Conservation (phyloP, 106 monocot species). For the Dioscorea alata region DNA sequence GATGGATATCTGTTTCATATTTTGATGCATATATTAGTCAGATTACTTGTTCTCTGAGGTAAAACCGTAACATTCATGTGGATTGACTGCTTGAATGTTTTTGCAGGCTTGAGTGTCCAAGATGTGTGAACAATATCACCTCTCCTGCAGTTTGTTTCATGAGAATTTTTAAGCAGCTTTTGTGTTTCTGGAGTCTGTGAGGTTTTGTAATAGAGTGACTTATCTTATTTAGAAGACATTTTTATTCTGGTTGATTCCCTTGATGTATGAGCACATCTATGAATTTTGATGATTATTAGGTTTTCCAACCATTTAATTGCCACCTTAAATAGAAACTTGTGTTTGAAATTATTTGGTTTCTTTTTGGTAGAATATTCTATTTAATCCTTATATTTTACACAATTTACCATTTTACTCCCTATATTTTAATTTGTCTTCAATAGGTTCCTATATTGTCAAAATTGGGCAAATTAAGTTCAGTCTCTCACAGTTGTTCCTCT, state of each 20-base stretch:
- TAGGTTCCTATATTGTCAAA: too few species aligned
- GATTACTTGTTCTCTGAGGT: neutral
- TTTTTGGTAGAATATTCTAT: too few species aligned
- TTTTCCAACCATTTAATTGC: neutral
- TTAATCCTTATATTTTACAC: too few species aligned
- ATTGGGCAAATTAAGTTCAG: too few species aligned
- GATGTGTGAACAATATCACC: neutral
- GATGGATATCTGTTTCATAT: too few species aligned
- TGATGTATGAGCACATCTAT: too few species aligned
- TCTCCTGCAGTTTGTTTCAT: neutral
- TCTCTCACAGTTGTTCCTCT: too few species aligned
- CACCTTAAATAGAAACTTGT: too few species aligned
- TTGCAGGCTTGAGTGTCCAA: slow-evolving; percentile 3
- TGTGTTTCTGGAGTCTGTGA: neutral
- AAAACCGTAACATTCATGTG: neutral
- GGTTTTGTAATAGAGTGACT: neutral
- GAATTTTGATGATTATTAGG: neutral
- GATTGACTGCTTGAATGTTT: neutral
- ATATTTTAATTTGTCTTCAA: too few species aligned
- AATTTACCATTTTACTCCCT: too few species aligned
- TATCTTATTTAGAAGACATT: neutral
- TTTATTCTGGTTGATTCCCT: neutral
- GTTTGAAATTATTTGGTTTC: neutral
- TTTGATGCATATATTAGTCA: neutral
- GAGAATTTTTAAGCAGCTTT: neutral